Base-by-base conservation (phyloP, 805 yeast species). In the Komagataella kurtzmanii region DNA sequence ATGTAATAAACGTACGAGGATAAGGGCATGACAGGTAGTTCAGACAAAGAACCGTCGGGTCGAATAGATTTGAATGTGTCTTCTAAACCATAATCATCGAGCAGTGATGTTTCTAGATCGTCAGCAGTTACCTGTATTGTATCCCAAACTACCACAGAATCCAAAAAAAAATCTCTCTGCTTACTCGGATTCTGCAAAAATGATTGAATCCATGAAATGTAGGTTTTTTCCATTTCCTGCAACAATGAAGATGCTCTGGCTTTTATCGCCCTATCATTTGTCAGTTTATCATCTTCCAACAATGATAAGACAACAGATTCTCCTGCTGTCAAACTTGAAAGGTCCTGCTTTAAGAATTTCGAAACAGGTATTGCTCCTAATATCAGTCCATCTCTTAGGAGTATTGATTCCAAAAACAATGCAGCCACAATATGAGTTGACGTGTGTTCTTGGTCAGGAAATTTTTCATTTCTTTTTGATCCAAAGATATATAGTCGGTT, bases 91-190 rank as follows among this genome's bases (percentile, higher is more conserved):
- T 64, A 69, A 3, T 61, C 58, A 5, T 63, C 56, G 43, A 59
- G 65, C 6, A 76, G 52, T 6, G 69, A 71, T 14, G 72, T 56
- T 61, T 88, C 97, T 44, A 81, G 70, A 4, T 70, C 65, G 59
- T 88, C 95, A 51, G 85, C 74, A 45, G 75, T 74, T 7, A 85
- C 93, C 60, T 91, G 97, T 36, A 87, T 67, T 1, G 88, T 74
- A 64, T 91, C 97, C 85, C 91, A 87, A 2, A 74, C 56, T 48
- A 75, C 59, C 52, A 80, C 60, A 59, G 75, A 69, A 59, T 81
- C 70, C 55, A 81, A 69, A 59, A 83, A 67, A 55, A 84, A 77
- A 62, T 88, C 96, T 55, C 97, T 78, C 60, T 88, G 89, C 52
- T 96, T 74, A 49, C 95, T 80, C 43, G 88, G 81, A 59, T 91